Conservation (phyloP, 176 grass and related monocot species). For the Oryza nivara region DNA sequence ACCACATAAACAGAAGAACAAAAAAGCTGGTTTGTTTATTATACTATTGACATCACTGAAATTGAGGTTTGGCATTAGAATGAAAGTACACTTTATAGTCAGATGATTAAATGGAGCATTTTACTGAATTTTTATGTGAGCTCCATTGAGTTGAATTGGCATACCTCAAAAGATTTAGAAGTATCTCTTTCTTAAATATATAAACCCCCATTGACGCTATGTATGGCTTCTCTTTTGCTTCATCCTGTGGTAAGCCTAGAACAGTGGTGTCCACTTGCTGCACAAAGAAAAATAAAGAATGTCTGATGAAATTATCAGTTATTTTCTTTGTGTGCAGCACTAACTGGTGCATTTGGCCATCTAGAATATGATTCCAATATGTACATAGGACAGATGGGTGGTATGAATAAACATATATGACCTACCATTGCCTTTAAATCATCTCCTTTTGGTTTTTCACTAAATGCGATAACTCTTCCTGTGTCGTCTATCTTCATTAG, state of each 20-base stretch:
- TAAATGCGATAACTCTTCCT: conserved; percentile 81
- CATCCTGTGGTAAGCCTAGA: conserved; percentile 70
- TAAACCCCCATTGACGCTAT: conserved; percentile 97
- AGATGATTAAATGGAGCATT: not conserved
- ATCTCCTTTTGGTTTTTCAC: conserved; percentile 88
- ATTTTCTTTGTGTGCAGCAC: not conserved
- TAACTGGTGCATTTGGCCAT: not conserved
- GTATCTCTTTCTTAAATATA: conserved; percentile 86
- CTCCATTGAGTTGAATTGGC: conserved; percentile 38
- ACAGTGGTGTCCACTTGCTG: conserved; percentile 91
- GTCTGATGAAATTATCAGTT: conserved; percentile 14
- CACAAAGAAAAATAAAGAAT: conserved; percentile 11
- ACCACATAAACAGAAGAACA: conserved; percentile 1
- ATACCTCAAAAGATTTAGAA: conserved; percentile 95
- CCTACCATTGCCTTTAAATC: conserved; percentile 90
- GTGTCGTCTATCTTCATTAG: conserved; percentile 84
- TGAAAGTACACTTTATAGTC: not conserved
- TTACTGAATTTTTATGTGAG: not conserved
- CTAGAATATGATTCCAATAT: not conserved
- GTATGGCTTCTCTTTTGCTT: conserved; percentile 83
- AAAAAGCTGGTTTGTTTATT: not conserved
- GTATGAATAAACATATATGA: not conserved
- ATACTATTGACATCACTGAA: not conserved
- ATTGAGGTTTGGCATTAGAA: not conserved
- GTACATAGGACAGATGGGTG: not conserved